phyloP scores from a whole-genome alignment of 2,329 filamentous ascomycete genomes.

The Saccharata proteae region DNA sequence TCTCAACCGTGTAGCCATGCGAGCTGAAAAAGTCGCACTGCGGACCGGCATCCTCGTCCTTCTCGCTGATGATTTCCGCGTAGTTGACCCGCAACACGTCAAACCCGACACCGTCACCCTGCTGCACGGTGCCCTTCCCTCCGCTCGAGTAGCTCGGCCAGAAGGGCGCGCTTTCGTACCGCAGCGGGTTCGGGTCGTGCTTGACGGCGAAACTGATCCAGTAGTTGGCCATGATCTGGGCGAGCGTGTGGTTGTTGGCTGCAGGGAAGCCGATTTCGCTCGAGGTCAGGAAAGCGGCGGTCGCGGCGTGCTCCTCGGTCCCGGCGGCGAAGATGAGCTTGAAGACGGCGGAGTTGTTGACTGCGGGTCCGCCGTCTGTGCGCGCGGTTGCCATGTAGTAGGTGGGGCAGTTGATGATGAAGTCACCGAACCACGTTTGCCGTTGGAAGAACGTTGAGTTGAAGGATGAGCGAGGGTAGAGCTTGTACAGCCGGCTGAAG shows the following conservation, averaged over 20 bases:
- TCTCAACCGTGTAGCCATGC: background rate
- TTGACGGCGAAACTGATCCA: conserved; percentile 22
- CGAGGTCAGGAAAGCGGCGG: conserved; percentile 5
- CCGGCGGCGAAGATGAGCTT: conserved; percentile 26
- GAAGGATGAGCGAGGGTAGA: conserved; percentile 22
- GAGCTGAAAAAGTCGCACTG: conserved; percentile 2
- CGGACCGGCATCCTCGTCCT: conserved; percentile 1
- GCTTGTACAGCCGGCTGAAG: conserved; percentile 29
- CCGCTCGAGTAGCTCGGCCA: conserved; percentile 17
- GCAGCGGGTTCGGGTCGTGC: conserved; percentile 21
- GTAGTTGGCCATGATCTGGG: conserved; percentile 21
- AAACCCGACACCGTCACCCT: conserved; percentile 29
- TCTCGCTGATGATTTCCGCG: conserved; percentile 1
- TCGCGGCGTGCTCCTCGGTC: conserved; percentile 21
- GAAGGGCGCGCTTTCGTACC: conserved; percentile 14
- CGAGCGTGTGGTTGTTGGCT: conserved; percentile 20
- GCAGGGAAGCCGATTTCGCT: conserved; percentile 1
- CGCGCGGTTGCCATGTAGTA: conserved; percentile 29
- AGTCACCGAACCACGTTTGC: conserved; percentile 30
- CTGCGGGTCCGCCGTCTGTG: no score
- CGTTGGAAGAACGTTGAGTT: conserved; percentile 27
- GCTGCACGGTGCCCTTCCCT: conserved; percentile 20
- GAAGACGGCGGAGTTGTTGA: conserved; percentile 13
- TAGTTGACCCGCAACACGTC: conserved; percentile 12
- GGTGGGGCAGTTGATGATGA: conserved; percentile 29